Percentiles rank a stretch among this genome's conserved stretches.
Evolutionary conservation across 306 rosid genomes (phyloP).

Genomic region (Acacia acuminata): DNA sequence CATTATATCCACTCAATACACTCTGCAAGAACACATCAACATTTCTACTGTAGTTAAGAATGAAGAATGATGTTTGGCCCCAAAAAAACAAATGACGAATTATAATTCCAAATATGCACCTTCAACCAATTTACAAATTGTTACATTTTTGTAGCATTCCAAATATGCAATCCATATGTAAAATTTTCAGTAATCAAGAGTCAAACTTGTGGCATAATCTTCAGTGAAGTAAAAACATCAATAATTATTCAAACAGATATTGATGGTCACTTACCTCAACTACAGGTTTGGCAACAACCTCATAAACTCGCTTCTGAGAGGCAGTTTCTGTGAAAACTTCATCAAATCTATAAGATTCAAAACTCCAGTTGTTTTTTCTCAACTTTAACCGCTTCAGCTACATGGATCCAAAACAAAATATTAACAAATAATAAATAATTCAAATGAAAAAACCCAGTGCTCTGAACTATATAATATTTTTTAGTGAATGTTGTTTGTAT

Average conservation of each 20-base stretch:
- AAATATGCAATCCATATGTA: background rate
- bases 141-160: background rate
- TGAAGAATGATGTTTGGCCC: background rate
- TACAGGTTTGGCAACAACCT: constrained; percentile 72
- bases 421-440: background rate
- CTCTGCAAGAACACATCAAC: constrained; percentile 51
- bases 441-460: background rate
- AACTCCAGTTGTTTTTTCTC: constrained; percentile 72
- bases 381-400: constrained; percentile 66
- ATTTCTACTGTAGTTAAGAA: constrained; percentile 4
- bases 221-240: background rate
- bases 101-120: background rate
- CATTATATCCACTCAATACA: constrained; percentile 70
- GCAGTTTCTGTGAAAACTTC: constrained; percentile 65
- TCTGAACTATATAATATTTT: background rate
- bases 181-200: background rate
- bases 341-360: constrained; percentile 68
- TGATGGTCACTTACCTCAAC: constrained; percentile 53
- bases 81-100: background rate
- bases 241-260: constrained; percentile 9
- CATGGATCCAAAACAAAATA: constrained; percentile 3
- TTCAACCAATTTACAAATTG: background rate
- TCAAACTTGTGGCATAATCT: background rate
- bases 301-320: constrained; percentile 68
- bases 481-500: background rate